phyloP scores from a whole-genome alignment of 164 flowering plant genomes.

The Stephania cephalantha region DNA sequence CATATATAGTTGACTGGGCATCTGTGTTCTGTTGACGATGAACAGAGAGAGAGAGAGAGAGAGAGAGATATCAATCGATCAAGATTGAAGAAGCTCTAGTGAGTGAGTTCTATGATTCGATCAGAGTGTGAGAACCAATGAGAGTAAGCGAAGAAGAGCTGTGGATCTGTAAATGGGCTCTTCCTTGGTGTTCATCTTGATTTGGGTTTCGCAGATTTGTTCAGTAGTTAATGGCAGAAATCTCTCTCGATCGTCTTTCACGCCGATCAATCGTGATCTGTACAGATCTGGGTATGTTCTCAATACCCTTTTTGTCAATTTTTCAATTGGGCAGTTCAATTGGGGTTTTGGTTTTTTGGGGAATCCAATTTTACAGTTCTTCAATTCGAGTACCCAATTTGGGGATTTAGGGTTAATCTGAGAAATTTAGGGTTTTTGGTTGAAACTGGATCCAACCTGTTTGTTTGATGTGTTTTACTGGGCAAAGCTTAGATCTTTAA shows the following conservation, averaged over 20 bases:
- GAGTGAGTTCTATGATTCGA: too few relatives aligned
- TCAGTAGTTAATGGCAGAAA: slow-evolving; percentile 26
- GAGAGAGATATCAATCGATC: too few relatives aligned
- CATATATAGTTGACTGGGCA: not conserved
- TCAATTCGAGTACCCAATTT: not conserved
- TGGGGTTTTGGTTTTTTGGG: not conserved
- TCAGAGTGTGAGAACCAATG: not conserved
- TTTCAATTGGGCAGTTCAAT: not conserved
- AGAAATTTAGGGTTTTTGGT: not conserved
- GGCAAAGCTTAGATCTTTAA: not conserved
- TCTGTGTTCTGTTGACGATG: not conserved
- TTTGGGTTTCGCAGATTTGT: slow-evolving; percentile 14
- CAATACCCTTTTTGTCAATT: slow-evolving; percentile 2
- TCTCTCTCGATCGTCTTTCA: slow-evolving; percentile 16
- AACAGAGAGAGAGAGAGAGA: too few relatives aligned
- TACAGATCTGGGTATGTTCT: slow-evolving; percentile 41
- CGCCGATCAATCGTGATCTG: slow-evolving; percentile 57
- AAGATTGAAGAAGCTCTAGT: too few relatives aligned
- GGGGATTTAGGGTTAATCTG: not conserved
- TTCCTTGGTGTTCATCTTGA: slow-evolving; percentile 11
- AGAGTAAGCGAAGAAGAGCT: slow-evolving; percentile 6
- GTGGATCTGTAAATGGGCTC: slow-evolving; percentile 20
- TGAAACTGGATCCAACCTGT: not conserved
- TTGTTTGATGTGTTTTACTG: not conserved
- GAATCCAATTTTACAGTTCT: not conserved